Evolutionary conservation across 345 rosid species (phyloP).

Genomic region (Linum trigynum): DNA sequence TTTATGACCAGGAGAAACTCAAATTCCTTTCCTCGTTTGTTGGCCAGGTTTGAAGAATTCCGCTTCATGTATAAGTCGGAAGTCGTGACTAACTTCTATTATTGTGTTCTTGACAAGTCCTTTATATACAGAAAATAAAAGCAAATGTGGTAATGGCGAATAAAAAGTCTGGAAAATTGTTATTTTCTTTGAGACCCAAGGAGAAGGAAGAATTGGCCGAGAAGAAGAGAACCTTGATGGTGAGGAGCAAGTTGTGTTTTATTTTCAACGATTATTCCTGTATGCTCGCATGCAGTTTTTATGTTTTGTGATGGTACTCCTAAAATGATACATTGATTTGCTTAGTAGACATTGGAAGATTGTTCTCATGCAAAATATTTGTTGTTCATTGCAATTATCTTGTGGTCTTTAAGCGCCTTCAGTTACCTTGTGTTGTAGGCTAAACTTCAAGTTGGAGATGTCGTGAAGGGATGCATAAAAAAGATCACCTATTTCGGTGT

Average conservation of each 20-base stretch:
- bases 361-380: neutral
- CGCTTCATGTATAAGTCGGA: constrained; percentile 7
- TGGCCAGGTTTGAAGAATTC: constrained; percentile 60
- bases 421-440: constrained; percentile 39
- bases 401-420: constrained; percentile 8
- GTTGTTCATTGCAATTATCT: constrained; percentile 6
- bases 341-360: neutral
- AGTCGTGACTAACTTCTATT: constrained; percentile 7
- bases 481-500: constrained; percentile 87
- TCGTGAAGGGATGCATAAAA: constrained; percentile 77
- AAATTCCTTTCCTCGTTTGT: constrained; percentile 75
- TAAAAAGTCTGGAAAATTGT: constrained; percentile 53
- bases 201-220: constrained; percentile 62
- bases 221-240: constrained; percentile 81
- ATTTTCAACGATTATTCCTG: neutral
- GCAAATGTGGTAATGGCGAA: constrained; percentile 53
- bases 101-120: constrained; percentile 3
- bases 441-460: constrained; percentile 80
- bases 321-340: neutral
- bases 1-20: constrained; percentile 77
- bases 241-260: constrained; percentile 20
- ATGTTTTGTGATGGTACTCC: neutral
- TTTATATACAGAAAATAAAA: constrained; percentile 53
- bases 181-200: constrained; percentile 70
- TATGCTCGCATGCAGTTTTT: constrained; percentile 1